Base-by-base conservation (phyloP, 805 yeast species). In the Grigorovia humatica region DNA sequence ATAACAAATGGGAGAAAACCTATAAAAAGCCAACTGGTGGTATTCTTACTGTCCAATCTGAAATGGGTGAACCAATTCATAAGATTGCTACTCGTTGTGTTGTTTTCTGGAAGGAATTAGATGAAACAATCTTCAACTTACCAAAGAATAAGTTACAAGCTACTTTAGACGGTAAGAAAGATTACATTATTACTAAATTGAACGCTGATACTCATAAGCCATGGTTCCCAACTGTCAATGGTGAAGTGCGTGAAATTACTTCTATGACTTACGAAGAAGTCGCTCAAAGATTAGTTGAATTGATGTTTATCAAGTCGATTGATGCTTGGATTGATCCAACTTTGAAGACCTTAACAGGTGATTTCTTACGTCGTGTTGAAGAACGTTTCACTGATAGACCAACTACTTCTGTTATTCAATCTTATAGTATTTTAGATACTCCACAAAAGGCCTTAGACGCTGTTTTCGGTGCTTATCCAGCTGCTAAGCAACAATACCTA, bases 21-120 rank as follows among this genome's bases (percentile, higher is more conserved):
- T 93, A 93, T 76, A 85, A 86, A 75, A 84, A 84, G 66, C 91
- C 96, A 64, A 83, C 97, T 54, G 99, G 99, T 75, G 99, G 99
- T 72, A 81, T 93, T 59, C 76, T 93, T 60, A 91, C 99, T 51
- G 99, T 93, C 55, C 79, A 87, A 68, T 91, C 98, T 17, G 99
- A 93, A 76, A 93, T 93, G 99, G 99, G 99, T 68, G 99, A 93
- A 76, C 99, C 99, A 65, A 93, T 93, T 66, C 99, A 93, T 74
- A 93, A 93, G 76, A 80, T 93, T 60, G 98, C 99, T 32, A 93
- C 99, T 53, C 84, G 99, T 70, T 97, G 96, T 77, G 98, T 93
- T 54, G 68, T 87, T 71, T 82, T 93, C 69, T 93, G 99, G 99
- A 87, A 88, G 69, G 98, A 93, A 74, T 76, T 93, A 74, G 99